These are phyloP conservation scores for Phyllosticta citrichinensis DNA, from an alignment of 2,329 filamentous ascomycete genomes.

Conservation along the genomic window DNA sequence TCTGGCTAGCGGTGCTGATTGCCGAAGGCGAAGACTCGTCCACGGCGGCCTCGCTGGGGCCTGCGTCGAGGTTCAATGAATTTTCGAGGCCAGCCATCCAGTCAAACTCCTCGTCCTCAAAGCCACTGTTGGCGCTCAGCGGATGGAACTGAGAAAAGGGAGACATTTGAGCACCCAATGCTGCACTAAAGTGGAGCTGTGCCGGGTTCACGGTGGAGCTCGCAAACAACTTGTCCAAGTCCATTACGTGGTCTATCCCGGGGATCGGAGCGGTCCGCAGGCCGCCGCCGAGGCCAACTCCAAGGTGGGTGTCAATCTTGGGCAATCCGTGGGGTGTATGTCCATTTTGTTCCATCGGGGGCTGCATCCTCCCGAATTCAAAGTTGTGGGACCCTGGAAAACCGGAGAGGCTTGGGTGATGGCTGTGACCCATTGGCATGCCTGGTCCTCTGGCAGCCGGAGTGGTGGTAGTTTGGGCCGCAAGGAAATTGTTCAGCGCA, in stretches of 20 bases:
- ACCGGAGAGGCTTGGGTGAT: slow-evolving; percentile 65
- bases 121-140: slow-evolving; percentile 49
- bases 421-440: slow-evolving; percentile 47
- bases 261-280: slow-evolving; percentile 64
- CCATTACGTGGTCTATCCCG: slow-evolving; percentile 57
- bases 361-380: slow-evolving; percentile 64
- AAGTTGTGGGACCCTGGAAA: slow-evolving; percentile 47
- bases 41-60: slow-evolving; percentile 66
- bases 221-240: slow-evolving; percentile 63
- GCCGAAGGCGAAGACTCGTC: slow-evolving; percentile 93
- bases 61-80: slow-evolving; percentile 47
- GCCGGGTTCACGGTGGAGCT: slow-evolving; percentile 54
- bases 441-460: slow-evolving; percentile 31
- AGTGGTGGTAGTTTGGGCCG: slow-evolving; percentile 41
- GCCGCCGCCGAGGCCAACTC: slow-evolving; percentile 54
- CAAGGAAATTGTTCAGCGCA: slow-evolving; percentile 59
- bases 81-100: slow-evolving; percentile 79
- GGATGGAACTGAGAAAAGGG: slow-evolving; percentile 35
- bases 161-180: slow-evolving; percentile 51
- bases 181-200: slow-evolving; percentile 73
- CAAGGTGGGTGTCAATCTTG: slow-evolving; percentile 74
- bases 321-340: slow-evolving; percentile 63
- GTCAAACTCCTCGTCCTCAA: slow-evolving; percentile 68
- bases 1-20: slow-evolving; percentile 90
- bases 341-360: slow-evolving; percentile 36